Conservation (phyloP, 2,329 filamentous ascomycete species). For the Fusarium torreyae region DNA sequence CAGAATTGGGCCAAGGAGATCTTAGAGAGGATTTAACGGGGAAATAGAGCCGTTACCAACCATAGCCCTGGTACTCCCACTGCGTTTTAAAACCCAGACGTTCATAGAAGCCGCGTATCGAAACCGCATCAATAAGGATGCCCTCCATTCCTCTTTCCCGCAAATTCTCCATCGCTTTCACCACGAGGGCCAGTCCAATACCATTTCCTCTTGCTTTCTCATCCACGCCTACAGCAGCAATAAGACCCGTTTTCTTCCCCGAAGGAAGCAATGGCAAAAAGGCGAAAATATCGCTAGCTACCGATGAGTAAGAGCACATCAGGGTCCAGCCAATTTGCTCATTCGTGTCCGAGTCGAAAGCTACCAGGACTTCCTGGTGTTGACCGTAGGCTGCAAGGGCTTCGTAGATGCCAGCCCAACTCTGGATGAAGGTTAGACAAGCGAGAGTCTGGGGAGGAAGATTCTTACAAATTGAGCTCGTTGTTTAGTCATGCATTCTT, state of each 20-base stretch:
- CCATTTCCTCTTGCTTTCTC: conserved; percentile 41
- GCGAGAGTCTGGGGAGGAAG: rapidly evolving
- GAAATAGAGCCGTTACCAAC: neutral
- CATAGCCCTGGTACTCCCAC: conserved; percentile 42
- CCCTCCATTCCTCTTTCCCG: conserved; percentile 42
- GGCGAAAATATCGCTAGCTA: conserved; percentile 4
- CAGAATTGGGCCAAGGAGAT: neutral
- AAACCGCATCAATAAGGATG: conserved; percentile 40
- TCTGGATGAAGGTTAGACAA: conserved; percentile 13
- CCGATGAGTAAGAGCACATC: conserved; percentile 36
- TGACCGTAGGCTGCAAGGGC: conserved; percentile 32
- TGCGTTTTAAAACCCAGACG: conserved; percentile 29
- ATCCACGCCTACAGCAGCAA: conserved; percentile 46
- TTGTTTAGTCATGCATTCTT: conserved; percentile 47
- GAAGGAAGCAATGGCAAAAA: conserved; percentile 44
- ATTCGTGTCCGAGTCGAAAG: conserved; percentile 45
- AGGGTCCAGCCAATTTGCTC: conserved; percentile 48
- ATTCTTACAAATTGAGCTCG: conserved; percentile 35
- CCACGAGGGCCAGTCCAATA: conserved; percentile 37
- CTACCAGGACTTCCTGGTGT: conserved; percentile 43
- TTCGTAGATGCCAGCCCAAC: conserved; percentile 38
- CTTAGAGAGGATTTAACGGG: too few relatives aligned
- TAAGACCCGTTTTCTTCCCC: conserved; percentile 39
- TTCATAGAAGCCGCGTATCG: conserved; percentile 45
- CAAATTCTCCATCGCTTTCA: conserved; percentile 44